Evolutionary conservation across 2,329 filamentous ascomycete species (phyloP), one percentile per base, ranked within the genome.

Genomic region (Elsinoe necatrix): DNA sequence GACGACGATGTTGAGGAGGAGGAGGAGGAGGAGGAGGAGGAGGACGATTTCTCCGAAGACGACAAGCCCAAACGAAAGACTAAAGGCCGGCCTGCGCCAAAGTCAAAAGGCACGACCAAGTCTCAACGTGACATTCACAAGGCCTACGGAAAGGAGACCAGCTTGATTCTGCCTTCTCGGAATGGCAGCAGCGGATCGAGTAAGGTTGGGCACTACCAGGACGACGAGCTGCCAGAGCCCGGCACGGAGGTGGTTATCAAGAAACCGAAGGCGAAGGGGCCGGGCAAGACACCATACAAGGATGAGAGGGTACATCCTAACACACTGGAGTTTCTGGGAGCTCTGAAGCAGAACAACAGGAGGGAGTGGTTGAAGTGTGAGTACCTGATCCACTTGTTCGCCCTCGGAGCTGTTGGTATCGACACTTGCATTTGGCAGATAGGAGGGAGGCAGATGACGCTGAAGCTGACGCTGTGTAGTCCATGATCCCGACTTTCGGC

Each of bases 401-500:
- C 2, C 43, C 16, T 9, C 16, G 20, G 16, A 20, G 14, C 14
- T 20, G 25, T 11, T n/a, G 4, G 41, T 12, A 45, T 12, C 34
- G 34, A 12, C 9, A 11, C 34, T 7, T 3, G 4, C 34, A 37
- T 4, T 37, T 9, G 27, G 27, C 4, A 4, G 27, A 29, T 9
- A n/a, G n/a, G 27, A 29, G 27, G 4, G 9, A 4, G 27, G 27
- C 4, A 29, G 27, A 29, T n/a, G n/a, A 29, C 27, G 9, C 8
- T 12, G 3, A 21, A 37, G 48, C 52, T 55, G 39, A 55, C 39
- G n/a, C n/a, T 18, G 23, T n/a, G 47, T 48, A 93, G 89, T 83
- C 65, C 82, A 93, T 68, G 89, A 95, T 69, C 78, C 79, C 43
- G 87, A 95, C 64, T 95, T 87, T 68, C 81, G 90, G 58, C 78